Evolutionary conservation across 331 rosid species (phyloP).

Genomic region (Quercus lobata): DNA sequence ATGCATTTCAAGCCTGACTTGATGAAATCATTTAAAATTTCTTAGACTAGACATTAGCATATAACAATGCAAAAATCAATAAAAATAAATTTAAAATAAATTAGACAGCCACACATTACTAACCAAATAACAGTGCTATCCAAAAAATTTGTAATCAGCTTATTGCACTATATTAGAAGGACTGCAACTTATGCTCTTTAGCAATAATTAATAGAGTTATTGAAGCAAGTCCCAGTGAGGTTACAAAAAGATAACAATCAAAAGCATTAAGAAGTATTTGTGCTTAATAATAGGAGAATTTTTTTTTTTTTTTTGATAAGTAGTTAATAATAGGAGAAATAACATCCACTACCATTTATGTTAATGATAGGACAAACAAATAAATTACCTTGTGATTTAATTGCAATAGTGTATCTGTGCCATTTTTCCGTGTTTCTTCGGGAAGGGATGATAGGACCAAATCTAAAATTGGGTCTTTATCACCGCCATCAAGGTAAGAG

Average conservation of each 20-base stretch:
- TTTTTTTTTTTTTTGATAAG: too few species aligned
- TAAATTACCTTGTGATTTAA: conserved; percentile 63
- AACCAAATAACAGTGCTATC: background rate
- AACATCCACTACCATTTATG: background rate
- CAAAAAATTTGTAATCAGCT: background rate
- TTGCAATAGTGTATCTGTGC: conserved; percentile 71
- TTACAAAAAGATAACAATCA: conserved; percentile 11
- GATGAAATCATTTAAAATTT: background rate
- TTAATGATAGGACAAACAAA: background rate
- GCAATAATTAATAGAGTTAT: background rate
- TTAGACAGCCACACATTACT: background rate
- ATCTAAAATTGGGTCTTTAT: conserved; percentile 78
- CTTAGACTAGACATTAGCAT: background rate
- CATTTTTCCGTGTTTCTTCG: conserved; percentile 61
- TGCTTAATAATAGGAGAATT: background rate
- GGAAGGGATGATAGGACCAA: conserved; percentile 85
- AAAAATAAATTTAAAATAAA: too few species aligned
- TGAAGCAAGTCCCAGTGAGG: conserved; percentile 9
- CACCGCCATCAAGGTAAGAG: conserved; percentile 59
- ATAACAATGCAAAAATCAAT: background rate
- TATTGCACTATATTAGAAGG: background rate
- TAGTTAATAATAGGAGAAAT: background rate
- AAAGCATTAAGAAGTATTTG: background rate
- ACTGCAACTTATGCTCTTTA: background rate
- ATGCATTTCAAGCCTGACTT: background rate